Conservation (phyloP, 2,329 filamentous ascomycete species). For the Zarea fungicola region DNA sequence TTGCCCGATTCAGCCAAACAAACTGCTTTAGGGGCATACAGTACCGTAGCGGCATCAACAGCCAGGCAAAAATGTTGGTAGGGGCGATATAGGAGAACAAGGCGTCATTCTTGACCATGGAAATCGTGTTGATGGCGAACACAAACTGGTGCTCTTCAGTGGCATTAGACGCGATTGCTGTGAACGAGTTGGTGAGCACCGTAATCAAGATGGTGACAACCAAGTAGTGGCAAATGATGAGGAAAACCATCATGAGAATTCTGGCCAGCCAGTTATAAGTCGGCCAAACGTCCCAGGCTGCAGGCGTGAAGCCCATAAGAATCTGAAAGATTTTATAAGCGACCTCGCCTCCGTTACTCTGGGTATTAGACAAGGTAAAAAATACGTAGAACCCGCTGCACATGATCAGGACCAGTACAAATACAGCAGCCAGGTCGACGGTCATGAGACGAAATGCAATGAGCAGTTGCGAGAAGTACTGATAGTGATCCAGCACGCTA, state of each 20-base stretch:
- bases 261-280: slow-evolving; percentile 75
- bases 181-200: slow-evolving; percentile 94
- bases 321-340: slow-evolving; percentile 91
- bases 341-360: slow-evolving; percentile 66
- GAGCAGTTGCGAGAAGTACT: slow-evolving; percentile 90
- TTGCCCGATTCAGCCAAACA: slow-evolving; percentile 77
- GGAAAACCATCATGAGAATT: slow-evolving; percentile 69
- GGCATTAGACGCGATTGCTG: slow-evolving; percentile 88
- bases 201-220: slow-evolving; percentile 93
- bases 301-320: slow-evolving; percentile 91
- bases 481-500: slow-evolving; percentile 88
- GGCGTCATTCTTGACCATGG: slow-evolving; percentile 97
- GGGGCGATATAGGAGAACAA: slow-evolving; percentile 92
- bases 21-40: slow-evolving; percentile 75
- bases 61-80: slow-evolving; percentile 86
- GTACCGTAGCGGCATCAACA: slow-evolving; percentile 77
- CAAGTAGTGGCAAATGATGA: slow-evolving; percentile 93
- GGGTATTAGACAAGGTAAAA: slow-evolving; percentile 73
- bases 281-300: slow-evolving; percentile 87
- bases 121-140: slow-evolving; percentile 94
- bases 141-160: slow-evolving; percentile 89
- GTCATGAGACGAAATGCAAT: slow-evolving; percentile 95
- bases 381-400: slow-evolving; percentile 96
- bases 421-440: slow-evolving; percentile 78
- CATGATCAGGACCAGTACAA: slow-evolving; percentile 76